Evolutionary conservation across 805 yeast species (phyloP), one percentile per base, ranked within the genome.

Genomic region (Geotrichum ghanense): DNA sequence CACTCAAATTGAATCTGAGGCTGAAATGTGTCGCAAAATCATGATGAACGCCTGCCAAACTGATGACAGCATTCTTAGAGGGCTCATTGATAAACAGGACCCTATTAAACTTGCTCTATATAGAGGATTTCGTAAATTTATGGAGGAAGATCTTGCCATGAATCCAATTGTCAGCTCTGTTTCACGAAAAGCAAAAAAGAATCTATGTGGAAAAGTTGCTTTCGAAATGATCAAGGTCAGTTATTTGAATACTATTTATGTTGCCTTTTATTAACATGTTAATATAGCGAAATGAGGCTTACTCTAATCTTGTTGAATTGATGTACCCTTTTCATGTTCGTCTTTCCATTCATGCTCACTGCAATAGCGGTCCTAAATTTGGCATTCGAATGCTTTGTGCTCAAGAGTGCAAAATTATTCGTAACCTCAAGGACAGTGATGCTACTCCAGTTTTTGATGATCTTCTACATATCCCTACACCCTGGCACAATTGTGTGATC

Each of bases 321-420:
- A 31, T 31, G 37, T 31, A 31, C 17, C 37, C 37, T n/a, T 31
- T 31, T 19, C 37, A 31, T 31, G 37, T 31, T 31, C 37, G 37
- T 6, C 16, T 31, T 31, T 31, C 37, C 14, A 31, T 31, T 31
- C 37, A 31, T 19, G 37, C 37, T n/a, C 37, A 31, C 37, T n/a
- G 17, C 16, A 31, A 31, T 19, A 31, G 37, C 17, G 37, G 37
- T 31, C 37, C 37, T 6, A 31, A 31, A 12, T 31, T 31, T 31
- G 37, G 37, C 12, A 31, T 31, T 31, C 37, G 37, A 10, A 31
- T 31, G 37, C 37, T 31, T 31, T n/a, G 37, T 12, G 5, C 37
- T n/a, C 14, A 5, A 5, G 14, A 31, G 10, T 31, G 37, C 17
- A 31, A 31, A 12, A 31, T 31, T 12, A 31, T 31, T n/a, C 12